Base-by-base conservation (phyloP, 1,284 basidiomycete genomes). In the Testicularia cyperi region DNA sequence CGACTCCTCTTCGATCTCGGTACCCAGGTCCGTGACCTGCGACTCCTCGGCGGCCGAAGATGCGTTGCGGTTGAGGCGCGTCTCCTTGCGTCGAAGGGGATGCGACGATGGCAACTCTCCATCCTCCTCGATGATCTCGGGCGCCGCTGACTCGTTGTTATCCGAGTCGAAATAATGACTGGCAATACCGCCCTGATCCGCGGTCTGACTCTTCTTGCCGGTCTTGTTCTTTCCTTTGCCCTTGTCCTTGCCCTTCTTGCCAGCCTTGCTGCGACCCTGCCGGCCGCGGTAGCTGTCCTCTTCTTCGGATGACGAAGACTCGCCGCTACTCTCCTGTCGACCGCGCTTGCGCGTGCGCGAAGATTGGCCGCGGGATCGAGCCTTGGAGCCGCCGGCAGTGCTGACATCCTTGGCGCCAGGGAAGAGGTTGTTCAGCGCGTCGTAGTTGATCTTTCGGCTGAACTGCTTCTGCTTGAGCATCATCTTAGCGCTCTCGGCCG, bases 381-480 rank as follows among this genome's bases (percentile, higher is more conserved):
- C 25, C 9, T n/a, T 27, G 25, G 8, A n/a, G n/a, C 41, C 25
- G 12, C 31, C 41, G n/a, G 27, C 42, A 13, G 35, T 44, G 28
- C 55, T 42, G 13, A 47, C 35, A n/a, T 39, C 49, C 36, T 63
- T 51, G 18, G 49, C 61, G 28, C 61, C 55, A 0, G 61, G 65
- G 37, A 75, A 75, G 14, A 75, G 38, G 18, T 47, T 58, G 47
- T 70, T 69, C 22, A 76, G 46, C n/a, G 66, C 70, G 29, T 69
- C 69, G 54, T 76, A 75, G 49, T 76, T 76, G 52, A 76, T 68
- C 43, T 70, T 70, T 23, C 64, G 66, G 35, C 66, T 70, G 44
- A 70, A 74, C 28, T 65, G 58, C 43, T 74, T 72, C 39, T 65
- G 63, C 34, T 65, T 66, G 49, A 76, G 52, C 74, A 76, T 76